Evolutionary conservation across 1,139 yeast species (phyloP), one percentile per base, ranked within the genome.

Genomic region (Magnusiomyces suaveolens): DNA sequence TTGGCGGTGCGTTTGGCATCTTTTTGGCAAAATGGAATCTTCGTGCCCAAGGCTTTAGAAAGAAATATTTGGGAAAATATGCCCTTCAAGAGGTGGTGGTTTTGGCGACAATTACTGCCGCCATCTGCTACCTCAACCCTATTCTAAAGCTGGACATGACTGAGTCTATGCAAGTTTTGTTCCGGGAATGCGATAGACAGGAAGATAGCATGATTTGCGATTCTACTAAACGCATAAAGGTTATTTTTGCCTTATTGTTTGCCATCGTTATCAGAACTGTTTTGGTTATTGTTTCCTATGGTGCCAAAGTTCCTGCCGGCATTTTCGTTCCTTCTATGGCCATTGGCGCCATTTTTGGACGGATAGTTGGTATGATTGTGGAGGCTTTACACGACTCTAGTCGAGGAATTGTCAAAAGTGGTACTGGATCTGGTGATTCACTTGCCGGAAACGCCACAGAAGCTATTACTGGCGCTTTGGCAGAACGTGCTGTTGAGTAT

Each of bases 271-370:
- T 88, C 12, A 75, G 98, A 56, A 81, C 84, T 71, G 62, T 77
- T 0, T 73, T 94, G 46, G 87, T 94, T 24, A 80, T 88, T 36
- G 75, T 92, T 14, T 85, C 97, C 0, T 94, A 94, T 66, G 97
- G 97, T 1, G 81, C 89, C 60, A 87, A 84, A 65, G 92, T 90
- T 0, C 97, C 97, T 1, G 95, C 96, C 1, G 97, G 97, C 21
- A 89, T 90, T 12, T 90, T 90, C 71, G 96, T 90, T 18, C 97
- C 97, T 0, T 87, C 96, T 0, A 85, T 90, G 94, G 96, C 97
- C 0, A 87, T 92, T 1, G 97, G 97, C 4, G 96, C 97, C 0
- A 81, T 95, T 1, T 89, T 90, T 73, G 97, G 97, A 2, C 76
- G 97, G 56, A 83, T 94, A 0, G 66, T 88, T 20, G 96, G 96